Evolutionary conservation across 1,284 basidiomycete genomes (phyloP).

Genomic region (Sanghuangporus weigelae): DNA sequence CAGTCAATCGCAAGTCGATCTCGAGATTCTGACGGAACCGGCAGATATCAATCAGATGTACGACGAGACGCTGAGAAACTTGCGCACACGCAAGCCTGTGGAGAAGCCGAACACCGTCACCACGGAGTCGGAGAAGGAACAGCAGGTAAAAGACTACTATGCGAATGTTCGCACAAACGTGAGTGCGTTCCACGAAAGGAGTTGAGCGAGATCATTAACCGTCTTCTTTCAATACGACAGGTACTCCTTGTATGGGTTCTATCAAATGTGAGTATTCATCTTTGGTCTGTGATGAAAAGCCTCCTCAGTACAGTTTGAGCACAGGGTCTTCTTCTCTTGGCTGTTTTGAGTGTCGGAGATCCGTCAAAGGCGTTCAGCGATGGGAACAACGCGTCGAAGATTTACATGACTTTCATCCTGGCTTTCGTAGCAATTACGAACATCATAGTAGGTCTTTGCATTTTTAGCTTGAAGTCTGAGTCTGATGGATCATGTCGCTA

Average conservation of each 20-base stretch:
- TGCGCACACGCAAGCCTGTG: conserved; percentile 65
- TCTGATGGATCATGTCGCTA: conserved; percentile 18
- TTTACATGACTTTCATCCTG: conserved; percentile 77
- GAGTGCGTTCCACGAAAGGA: conserved; percentile 24
- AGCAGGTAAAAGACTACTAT: conserved; percentile 82
- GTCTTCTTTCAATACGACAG: conserved; percentile 25
- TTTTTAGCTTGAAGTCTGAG: conserved; percentile 24
- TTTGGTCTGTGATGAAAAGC: conserved; percentile 6
- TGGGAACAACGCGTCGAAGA: conserved; percentile 50
- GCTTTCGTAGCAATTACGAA: conserved; percentile 75
- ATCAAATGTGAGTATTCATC: conserved; percentile 58
- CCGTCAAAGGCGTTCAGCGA: conserved; percentile 59
- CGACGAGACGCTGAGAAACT: conserved; percentile 81
- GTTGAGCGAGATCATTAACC: not conserved
- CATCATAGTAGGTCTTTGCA: conserved; percentile 43
- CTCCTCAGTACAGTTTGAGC: not conserved
- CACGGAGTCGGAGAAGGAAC: conserved; percentile 42
- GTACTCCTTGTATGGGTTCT: conserved; percentile 81
- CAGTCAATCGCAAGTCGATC: conserved; percentile 78
- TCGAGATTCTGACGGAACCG: conserved; percentile 82
- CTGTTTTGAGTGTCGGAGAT: conserved; percentile 67
- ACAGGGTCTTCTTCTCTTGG: conserved; percentile 69
- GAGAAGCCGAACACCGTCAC: conserved; percentile 16
- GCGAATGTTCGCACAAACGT: conserved; percentile 91
- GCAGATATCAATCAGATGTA: conserved; percentile 88